Evolutionary conservation across 2,329 filamentous ascomycete genomes (phyloP).

Genomic region (Sporothrix brasiliensis): DNA sequence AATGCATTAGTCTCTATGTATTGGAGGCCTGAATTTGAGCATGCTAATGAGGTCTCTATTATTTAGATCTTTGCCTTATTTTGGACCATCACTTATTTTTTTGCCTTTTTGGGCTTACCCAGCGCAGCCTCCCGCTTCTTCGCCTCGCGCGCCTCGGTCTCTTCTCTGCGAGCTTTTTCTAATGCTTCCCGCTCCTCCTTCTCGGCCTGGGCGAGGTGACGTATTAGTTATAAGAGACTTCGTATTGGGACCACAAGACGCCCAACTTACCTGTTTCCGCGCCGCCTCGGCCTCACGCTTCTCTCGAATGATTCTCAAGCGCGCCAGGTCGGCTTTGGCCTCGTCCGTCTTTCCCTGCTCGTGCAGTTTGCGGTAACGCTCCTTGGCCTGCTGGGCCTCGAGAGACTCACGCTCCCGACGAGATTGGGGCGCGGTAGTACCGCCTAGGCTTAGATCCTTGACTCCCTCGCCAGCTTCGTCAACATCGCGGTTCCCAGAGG

Average conservation of each 20-base stretch:
- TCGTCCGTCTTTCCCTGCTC: slow-evolving; percentile 96
- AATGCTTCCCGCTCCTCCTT: slow-evolving; percentile 59
- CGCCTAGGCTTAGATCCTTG: slow-evolving; percentile 55
- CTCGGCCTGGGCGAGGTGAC: slow-evolving; percentile 52
- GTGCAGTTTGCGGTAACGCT: slow-evolving; percentile 88
- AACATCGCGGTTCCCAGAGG: slow-evolving; percentile 41
- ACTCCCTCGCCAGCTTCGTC: slow-evolving; percentile 59
- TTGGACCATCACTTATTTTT: not conserved
- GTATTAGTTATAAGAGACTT: not conserved
- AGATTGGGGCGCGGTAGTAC: slow-evolving; percentile 43
- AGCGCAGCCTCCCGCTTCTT: slow-evolving; percentile 59
- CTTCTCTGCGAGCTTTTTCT: slow-evolving; percentile 52
- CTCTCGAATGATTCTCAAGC: slow-evolving; percentile 79
- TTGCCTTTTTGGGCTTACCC: slow-evolving; percentile 54
- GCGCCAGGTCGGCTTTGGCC: slow-evolving; percentile 84
- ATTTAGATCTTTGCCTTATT: not conserved
- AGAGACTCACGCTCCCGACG: slow-evolving; percentile 70
- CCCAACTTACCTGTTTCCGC: slow-evolving; percentile 70
- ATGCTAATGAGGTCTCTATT: not conserved
- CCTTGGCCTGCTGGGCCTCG: slow-evolving; percentile 84
- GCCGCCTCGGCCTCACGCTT: slow-evolving; percentile 82
- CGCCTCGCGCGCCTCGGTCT: slow-evolving; percentile 59
- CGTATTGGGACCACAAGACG: not conserved
- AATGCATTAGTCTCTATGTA: not conserved
- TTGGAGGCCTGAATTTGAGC: not conserved